Evolutionary conservation across 2,329 filamentous ascomycete species (phyloP).

Genomic region (Penicillium sp.): DNA sequence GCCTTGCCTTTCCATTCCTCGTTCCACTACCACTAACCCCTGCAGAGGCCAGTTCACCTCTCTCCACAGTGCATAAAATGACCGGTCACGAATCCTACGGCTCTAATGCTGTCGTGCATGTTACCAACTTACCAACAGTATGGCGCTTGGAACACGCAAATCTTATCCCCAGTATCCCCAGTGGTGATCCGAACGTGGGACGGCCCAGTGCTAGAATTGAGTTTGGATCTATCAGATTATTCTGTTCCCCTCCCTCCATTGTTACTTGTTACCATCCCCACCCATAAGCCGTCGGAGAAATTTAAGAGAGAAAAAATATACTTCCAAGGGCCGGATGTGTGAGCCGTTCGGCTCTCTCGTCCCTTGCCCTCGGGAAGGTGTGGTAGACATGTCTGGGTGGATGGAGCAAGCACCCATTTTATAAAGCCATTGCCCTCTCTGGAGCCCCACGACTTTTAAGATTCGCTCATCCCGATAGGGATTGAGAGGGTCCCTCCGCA

Average conservation of each 20-base stretch:
- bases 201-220: not conserved
- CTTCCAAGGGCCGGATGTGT: not conserved
- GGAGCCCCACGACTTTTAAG: not conserved
- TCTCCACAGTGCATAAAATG: constrained; percentile 9
- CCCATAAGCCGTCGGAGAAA: constrained; percentile 7
- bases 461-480: not conserved
- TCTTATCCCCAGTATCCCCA: constrained; percentile 7
- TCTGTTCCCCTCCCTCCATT: not conserved
- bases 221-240: constrained; percentile 14
- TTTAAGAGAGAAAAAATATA: not conserved
- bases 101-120: constrained; percentile 15
- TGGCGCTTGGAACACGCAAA: constrained; percentile 9
- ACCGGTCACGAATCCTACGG: constrained; percentile 5
- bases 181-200: constrained; percentile 5
- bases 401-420: not conserved
- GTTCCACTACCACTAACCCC: not conserved
- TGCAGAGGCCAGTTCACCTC: not conserved
- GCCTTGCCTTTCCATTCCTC: not conserved
- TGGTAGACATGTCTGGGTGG: too few relatives aligned
- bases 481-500: not conserved
- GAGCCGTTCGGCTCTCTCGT: not conserved
- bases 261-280: not conserved
- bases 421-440: not conserved
- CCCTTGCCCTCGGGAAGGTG: not conserved
- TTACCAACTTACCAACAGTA: constrained; percentile 9